Evolutionary conservation across 2,329 filamentous ascomycete genomes (phyloP).

Genomic region (Tolypocladium tropicale): DNA sequence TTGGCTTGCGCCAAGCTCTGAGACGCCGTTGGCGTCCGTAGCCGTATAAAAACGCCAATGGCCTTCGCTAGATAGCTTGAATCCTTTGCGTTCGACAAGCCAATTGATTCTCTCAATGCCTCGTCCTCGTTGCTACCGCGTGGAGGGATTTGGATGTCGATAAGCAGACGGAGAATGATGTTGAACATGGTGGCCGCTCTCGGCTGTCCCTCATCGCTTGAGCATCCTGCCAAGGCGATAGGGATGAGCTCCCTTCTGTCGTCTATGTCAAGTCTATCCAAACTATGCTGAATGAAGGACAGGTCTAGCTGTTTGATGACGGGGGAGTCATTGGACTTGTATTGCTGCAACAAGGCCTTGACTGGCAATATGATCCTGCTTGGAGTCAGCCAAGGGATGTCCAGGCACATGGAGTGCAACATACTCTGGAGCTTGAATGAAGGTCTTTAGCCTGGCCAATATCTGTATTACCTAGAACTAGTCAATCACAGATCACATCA

Average conservation of each 20-base stretch:
- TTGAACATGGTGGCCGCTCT: constrained; percentile 60
- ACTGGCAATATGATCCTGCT: constrained; percentile 68
- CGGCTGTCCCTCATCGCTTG: constrained; percentile 19
- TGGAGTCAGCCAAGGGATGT: constrained; percentile 1
- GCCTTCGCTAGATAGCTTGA: constrained; percentile 62
- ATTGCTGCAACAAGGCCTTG: constrained; percentile 74
- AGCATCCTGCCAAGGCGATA: constrained; percentile 23
- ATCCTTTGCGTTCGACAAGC: constrained; percentile 57
- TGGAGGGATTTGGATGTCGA: constrained; percentile 59
- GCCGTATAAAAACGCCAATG: constrained; percentile 62
- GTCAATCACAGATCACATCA: not conserved
- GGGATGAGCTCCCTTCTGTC: constrained; percentile 68
- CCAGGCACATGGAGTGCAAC: constrained; percentile 3
- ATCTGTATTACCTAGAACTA: constrained; percentile 36
- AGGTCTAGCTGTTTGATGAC: constrained; percentile 84
- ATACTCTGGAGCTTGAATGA: constrained; percentile 41
- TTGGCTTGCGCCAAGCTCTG: constrained; percentile 21
- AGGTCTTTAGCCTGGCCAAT: constrained; percentile 41
- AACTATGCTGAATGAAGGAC: constrained; percentile 77
- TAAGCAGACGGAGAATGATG: constrained; percentile 66
- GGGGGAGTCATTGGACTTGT: constrained; percentile 63
- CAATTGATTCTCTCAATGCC: constrained; percentile 54
- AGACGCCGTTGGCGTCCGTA: constrained; percentile 19
- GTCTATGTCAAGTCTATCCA: constrained; percentile 35
- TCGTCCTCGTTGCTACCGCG: constrained; percentile 72